phyloP scores from a whole-genome alignment of 805 yeast species.

The Lipomyces lipofer region DNA sequence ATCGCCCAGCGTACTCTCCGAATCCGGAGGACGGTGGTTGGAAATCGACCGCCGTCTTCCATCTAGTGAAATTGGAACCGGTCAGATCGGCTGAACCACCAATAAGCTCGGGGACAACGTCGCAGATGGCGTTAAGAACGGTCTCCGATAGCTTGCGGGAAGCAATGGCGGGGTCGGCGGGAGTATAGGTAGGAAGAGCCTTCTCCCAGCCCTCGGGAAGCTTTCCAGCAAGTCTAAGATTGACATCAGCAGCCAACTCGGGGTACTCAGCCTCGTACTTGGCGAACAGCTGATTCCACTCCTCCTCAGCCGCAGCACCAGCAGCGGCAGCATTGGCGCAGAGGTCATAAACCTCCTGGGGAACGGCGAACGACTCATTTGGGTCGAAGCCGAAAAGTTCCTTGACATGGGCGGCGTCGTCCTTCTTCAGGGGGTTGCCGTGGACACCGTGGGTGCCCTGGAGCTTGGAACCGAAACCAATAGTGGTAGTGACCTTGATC shows the following conservation, averaged over 20 bases:
- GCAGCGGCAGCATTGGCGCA: constrained; percentile 56
- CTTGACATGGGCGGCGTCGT: constrained; percentile 87
- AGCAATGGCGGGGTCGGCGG: constrained; percentile 80
- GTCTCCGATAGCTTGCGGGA: constrained; percentile 91
- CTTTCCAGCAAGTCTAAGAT: constrained; percentile 73
- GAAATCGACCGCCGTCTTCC: constrained; percentile 82
- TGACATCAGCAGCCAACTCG: constrained; percentile 71
- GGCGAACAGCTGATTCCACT: constrained; percentile 70
- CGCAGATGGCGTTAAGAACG: constrained; percentile 62
- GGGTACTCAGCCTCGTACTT: constrained; percentile 71
- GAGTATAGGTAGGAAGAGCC: constrained; percentile 73
- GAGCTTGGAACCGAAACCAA: constrained; percentile 86
- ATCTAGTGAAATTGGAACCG: constrained; percentile 92
- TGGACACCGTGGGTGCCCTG: constrained; percentile 91
- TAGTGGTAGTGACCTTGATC: constrained; percentile 84
- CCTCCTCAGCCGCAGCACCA: constrained; percentile 67
- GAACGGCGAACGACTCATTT: constrained; percentile 71
- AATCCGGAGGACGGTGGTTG: constrained; percentile 78
- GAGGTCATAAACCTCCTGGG: constrained; percentile 76
- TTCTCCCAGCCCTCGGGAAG: constrained; percentile 83
- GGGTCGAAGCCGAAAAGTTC: constrained; percentile 85
- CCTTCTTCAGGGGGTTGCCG: constrained; percentile 94
- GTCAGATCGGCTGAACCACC: constrained; percentile 99
- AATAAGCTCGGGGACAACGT: constrained; percentile 77
- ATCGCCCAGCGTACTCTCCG: constrained; percentile 89